Evolutionary conservation across 1,284 basidiomycete species (phyloP), one percentile per base, ranked within the genome.

Genomic region (Fomitiporia mediterranea): DNA sequence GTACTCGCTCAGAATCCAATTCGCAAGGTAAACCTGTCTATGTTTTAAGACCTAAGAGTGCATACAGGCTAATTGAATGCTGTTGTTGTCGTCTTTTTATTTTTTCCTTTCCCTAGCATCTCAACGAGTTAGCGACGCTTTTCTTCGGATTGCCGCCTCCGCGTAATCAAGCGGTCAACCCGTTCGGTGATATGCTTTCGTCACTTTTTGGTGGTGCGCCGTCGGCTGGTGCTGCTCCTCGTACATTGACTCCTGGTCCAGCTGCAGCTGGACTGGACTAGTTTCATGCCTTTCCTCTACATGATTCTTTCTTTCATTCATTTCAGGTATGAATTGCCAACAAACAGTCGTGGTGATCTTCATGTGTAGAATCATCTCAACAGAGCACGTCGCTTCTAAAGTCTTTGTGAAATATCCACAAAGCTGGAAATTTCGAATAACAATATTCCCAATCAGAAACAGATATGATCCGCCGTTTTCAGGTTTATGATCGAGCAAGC

Each of bases 91-190:
- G n/a, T n/a, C n/a, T n/a, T 4, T n/a, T 27, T 6, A 32, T 48
- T 42, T 23, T 42, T 8, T 8, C 30, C 51, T 28, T 27, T 34
- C 25, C 35, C 34, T n/a, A 74, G 73, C 66, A 66, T 43, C 58
- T 69, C 51, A 68, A 77, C 66, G 76, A 87, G 51, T 74, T 93
- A 43, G 81, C 79, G 9, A 79, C 80, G 19, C 72, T 95, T 25
- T 94, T 91, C 69, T 94, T 94, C 71, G 84, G 84, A 8, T 83
- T 94, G 52, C 84, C 88, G 6, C 84, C 82, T 32, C 86, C 89
- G 23, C 77, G 84, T 39, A 73, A 73, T 19, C 83, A 85, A 59
- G 76, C 79, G 9, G 82, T 76, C n/a, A 92, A 92, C 66, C 86
- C 91, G 11, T 71, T 94, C 37, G 88, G 86, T 50, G 89, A 90